Base-by-base conservation (phyloP, 305 asterid genomes). In the Fraxinus dipetala region DNA sequence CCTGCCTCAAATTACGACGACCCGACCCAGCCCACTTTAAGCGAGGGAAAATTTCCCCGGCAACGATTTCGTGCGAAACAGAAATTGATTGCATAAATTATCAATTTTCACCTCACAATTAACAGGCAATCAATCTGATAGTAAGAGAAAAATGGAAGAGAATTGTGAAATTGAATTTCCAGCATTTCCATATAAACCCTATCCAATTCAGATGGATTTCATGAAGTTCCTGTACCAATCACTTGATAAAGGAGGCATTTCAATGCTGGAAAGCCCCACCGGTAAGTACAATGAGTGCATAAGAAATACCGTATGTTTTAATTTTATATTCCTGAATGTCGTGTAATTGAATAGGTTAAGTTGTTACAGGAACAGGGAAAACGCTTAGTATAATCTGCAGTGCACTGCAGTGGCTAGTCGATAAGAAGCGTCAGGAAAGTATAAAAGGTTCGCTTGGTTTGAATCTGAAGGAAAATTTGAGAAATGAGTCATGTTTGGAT, bases 231-330 rank as follows among this genome's bases (percentile, higher is more conserved):
- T 96, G n/a, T 93, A 96, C 82, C 83, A 89, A 85, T 94, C 99
- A 16, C 98, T 96, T 70, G 89, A 92, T 40, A 87, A 91, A 86
- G 99, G 99, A 32, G 99, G 99, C 3, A 87, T 96, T 79, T 90
- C 98, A 16, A 96, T 96, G 97, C 98, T 96, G 79, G 98, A 96
- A 87, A 94, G 98, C 89, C 99, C 99, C 81, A 96, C 99, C 0
- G 99, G 98, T 94, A 85, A 59, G 74, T 26, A 10, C 2, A 11
- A 11, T 11, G 74, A 67, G 6, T 28, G 20, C 74, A 26, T 6
- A 11, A 67, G 18, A 28, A 13, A 7, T 28, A 11, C 13, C 65
- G 18, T 48, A 14, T 45, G 76, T 80, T 35, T 48, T 51, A n/a
- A 65, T 82, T 69, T 45, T 76, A 1, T 61, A 14, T 65, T 78